Evolutionary conservation across 2,329 filamentous ascomycete genomes (phyloP), one percentile per base, ranked within the genome.

Genomic region (Exutisphaerella laricina): DNA sequence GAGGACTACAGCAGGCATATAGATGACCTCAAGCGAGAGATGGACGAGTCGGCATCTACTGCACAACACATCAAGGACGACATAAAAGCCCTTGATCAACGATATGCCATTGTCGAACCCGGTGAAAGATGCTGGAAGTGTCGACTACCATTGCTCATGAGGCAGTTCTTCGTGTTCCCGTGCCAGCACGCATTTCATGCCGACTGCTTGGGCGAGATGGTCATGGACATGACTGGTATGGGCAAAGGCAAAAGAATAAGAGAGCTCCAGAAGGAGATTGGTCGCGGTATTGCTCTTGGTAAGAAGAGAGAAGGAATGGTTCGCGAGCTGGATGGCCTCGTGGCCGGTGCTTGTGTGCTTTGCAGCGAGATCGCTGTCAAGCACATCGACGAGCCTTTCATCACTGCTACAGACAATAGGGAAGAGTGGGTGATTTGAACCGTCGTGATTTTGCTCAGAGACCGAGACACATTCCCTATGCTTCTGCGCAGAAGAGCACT

Each of bases 171-270:
- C 56, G 92, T 98, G 13, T 98, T 98, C 55, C 92, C 92, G 0
- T 98, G 92, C 65, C 92, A 98, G 70, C 92, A 98, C 66, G 86
- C 89, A 3, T 98, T 98, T 60, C 92, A 98, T 65, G 90, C 86
- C 30, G 92, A 98, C 62, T 98, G 92, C 63, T 69, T 98, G 36
- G 90, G 88, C 0, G 82, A 80, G 57, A 85, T 84, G 60, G 88
- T 97, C 1, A 75, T 96, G 40, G 85, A 90, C 63, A 82, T 88
- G 52, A 82, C 84, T 1, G 87, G 88, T 0, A 72, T 82, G 39
- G 83, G 80, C 13, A 86, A 84, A 66, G 80, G 83, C 12, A 82
- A 82, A 63, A 75, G 85, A 53, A 96, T 98, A 54, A 78, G 79
- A 47, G 88, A 96, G 66, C 70, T 95, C 53, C 89, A 97, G 70